Conservation (phyloP, 257 asterid genomes). For the Nicotiana undulata region DNA sequence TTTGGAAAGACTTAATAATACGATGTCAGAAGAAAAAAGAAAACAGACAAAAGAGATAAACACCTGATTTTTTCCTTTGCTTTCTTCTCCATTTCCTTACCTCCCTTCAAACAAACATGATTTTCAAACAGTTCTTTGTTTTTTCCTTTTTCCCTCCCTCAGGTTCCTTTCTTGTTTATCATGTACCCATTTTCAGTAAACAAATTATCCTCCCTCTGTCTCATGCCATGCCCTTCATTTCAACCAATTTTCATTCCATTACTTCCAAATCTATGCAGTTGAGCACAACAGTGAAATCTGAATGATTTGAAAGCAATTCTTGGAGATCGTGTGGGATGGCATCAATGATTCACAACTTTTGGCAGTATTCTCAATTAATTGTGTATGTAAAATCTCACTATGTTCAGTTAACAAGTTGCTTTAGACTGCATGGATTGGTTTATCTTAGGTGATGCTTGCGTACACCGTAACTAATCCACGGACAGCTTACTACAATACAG, state of each 20-base stretch:
- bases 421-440: background rate
- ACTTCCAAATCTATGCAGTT: background rate
- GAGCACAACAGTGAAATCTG: background rate
- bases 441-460: background rate
- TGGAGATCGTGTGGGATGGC: background rate
- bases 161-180: background rate
- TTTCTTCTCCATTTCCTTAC: background rate
- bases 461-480: background rate
- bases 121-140: background rate
- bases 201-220: background rate
- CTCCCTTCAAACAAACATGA: background rate
- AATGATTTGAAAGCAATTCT: background rate
- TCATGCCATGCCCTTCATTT: background rate
- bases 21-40: too few species aligned
- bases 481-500: background rate
- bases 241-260: background rate
- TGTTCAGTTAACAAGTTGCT: background rate
- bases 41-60: background rate
- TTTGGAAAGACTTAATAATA: background rate
- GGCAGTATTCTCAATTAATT: background rate
- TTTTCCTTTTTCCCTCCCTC: background rate
- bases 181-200: background rate
- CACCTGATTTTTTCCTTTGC: constrained; percentile 43
- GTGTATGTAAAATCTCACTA: background rate
- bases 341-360: background rate